Conservation (phyloP, 2,329 filamentous ascomycete genomes). For the Coniochaeta sp. region DNA sequence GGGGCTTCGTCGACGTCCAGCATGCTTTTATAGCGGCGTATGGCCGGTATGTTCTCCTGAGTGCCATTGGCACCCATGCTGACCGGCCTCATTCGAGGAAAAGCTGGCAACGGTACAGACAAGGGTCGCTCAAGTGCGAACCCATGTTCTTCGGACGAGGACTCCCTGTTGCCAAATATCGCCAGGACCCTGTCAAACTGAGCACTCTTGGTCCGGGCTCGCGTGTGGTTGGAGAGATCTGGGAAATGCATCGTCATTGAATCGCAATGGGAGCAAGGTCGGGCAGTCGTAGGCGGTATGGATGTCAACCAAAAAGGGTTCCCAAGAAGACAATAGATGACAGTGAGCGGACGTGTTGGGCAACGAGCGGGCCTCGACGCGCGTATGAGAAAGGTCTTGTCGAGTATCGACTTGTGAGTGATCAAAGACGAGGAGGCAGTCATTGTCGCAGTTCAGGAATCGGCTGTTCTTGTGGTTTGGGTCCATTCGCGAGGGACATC, state of each 20-base stretch:
- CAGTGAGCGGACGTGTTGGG: constrained; percentile 29
- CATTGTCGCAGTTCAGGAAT: constrained; percentile 15
- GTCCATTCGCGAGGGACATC: constrained; percentile 8
- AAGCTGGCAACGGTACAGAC: constrained; percentile 15
- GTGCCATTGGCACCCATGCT: constrained; percentile 22
- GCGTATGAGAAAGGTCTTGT: not conserved
- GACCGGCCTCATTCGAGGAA: constrained; percentile 8
- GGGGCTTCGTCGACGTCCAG: constrained; percentile 43
- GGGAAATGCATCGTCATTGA: constrained; percentile 28
- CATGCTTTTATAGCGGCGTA: constrained; percentile 43
- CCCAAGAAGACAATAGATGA: constrained; percentile 27
- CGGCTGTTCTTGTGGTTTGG: constrained; percentile 16
- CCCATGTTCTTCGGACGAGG: constrained; percentile 8
- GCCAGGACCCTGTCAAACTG: constrained; percentile 32
- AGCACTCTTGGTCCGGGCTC: constrained; percentile 39
- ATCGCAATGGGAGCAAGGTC: not conserved
- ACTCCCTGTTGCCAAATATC: not conserved
- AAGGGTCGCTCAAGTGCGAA: constrained; percentile 10
- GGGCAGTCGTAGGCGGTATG: not conserved
- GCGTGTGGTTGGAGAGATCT: constrained; percentile 35
- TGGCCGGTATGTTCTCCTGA: constrained; percentile 27
- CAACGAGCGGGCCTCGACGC: constrained; percentile 19
- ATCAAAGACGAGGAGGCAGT: not conserved
- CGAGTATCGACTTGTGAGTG: not conserved
- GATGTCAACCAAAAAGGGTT: constrained; percentile 20